Conservation (phyloP, 805 yeast genomes). For the Grigorovia humatica region DNA sequence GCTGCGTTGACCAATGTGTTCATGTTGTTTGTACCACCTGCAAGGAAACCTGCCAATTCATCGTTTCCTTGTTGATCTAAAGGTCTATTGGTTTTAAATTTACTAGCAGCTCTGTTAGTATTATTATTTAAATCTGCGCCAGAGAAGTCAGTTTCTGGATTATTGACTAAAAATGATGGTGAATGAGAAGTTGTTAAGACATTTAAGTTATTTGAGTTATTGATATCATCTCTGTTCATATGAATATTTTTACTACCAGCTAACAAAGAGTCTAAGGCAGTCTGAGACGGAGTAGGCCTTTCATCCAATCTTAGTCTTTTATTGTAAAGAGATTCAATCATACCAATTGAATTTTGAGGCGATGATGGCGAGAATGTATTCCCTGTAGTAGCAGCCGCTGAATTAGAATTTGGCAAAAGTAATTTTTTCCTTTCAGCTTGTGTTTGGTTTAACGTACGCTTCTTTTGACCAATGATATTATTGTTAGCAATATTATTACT, state of each 20-base stretch:
- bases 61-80: neutral
- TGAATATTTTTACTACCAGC: neutral
- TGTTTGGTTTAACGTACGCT: conserved; percentile 2
- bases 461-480: neutral
- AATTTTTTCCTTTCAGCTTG: conserved; percentile 5
- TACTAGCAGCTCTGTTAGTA: neutral
- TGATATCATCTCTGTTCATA: neutral
- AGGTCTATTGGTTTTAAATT: neutral
- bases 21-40: neutral
- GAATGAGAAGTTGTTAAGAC: neutral
- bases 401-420: conserved; percentile 4
- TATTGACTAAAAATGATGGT: neutral
- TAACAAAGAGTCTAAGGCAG: conserved; percentile 25
- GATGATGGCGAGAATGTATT: conserved; percentile 16
- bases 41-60: neutral
- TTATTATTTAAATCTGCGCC: neutral
- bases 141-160: neutral
- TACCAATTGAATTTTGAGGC: conserved; percentile 8
- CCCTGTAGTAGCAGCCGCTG: conserved; percentile 1
- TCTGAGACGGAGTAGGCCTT: conserved; percentile 22
- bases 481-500: neutral
- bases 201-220: conserved; percentile 13
- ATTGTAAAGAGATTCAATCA: conserved; percentile 12
- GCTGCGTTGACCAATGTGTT: neutral
- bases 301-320: conserved; percentile 19